phyloP scores from a whole-genome alignment of 2,329 filamentous ascomycete genomes.

The Pestalotiopsis sp. region DNA sequence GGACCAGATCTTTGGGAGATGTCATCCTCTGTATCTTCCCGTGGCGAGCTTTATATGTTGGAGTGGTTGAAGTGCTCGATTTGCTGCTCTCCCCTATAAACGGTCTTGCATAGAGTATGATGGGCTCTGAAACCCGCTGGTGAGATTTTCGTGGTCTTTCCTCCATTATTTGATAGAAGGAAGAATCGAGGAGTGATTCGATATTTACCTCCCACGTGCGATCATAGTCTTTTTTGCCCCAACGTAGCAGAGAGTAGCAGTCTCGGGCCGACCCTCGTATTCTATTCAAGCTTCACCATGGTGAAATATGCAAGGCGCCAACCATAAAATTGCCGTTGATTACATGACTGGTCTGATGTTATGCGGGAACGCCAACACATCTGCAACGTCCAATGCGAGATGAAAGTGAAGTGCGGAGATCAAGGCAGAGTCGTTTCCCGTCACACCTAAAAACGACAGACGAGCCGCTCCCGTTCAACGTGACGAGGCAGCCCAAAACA shows the following conservation, averaged over 20 bases:
- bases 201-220: background rate
- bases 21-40: background rate
- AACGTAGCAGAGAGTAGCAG: background rate
- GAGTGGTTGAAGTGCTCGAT: background rate
- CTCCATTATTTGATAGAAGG: background rate
- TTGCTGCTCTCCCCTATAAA: background rate
- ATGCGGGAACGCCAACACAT: too few relatives aligned
- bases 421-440: too few relatives aligned
- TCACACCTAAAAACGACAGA: too few relatives aligned
- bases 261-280: background rate
- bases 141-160: background rate
- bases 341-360: too few relatives aligned
- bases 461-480: too few relatives aligned
- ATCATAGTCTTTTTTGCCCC: background rate
- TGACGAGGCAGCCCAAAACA: too few relatives aligned
- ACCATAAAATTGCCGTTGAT: background rate
- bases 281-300: conserved; percentile 4
- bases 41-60: background rate
- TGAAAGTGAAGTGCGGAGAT: too few relatives aligned
- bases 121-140: background rate
- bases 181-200: background rate
- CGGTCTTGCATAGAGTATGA: background rate
- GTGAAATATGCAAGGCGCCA: conserved; percentile 18
- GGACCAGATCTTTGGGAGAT: background rate
- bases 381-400: too few relatives aligned